Evolutionary conservation across 805 yeast genomes (phyloP), one percentile per base, ranked within the genome.

Genomic region (Candida peoriensis): DNA sequence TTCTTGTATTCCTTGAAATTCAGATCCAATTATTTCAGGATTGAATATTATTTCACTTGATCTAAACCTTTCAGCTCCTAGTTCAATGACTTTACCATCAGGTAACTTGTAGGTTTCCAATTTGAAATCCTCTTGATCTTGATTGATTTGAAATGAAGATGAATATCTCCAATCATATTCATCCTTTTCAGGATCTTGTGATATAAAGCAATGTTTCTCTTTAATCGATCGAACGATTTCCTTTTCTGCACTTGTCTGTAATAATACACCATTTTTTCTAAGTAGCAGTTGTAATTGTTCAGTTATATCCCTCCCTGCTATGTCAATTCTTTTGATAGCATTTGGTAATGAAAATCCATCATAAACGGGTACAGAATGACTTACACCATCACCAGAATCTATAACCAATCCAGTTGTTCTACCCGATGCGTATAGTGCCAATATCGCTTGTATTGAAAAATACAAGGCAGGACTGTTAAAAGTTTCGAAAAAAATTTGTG

Each of bases 311-410:
- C 93, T 57, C 0, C 97, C 97, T 0, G 93, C 96, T 18, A 87
- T 55, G 52, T 88, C 93, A 41, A 82, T 66, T 36, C 96, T 60
- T 55, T 74, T 73, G 17, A 85, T 76, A 3, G 89, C 77, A 2
- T 79, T 68, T 0, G 89, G 79, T 12, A 89, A 55, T 10, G 89
- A 69, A 56, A 86, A 89, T 5, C 97, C 97, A 41, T 87, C 88
- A 58, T 76, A 90, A 0, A 90, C 86, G 0, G 97, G 96, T 2
- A 87, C 95, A 8, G 83, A 70, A 50, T 84, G 89, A 25, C 84
- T 74, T 18, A 87, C 95, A 5, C 97, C 97, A 57, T 89, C 97
- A 5, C 97, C 97, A n/a, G 81, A 74, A 52, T 89, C 96, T 10
- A 90, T 52, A 3, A 86, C 95, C 24, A 86, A 73, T 2, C 97